Evolutionary conservation across 441 rosid genomes (phyloP).

Genomic region (Erysimum cheiri): DNA sequence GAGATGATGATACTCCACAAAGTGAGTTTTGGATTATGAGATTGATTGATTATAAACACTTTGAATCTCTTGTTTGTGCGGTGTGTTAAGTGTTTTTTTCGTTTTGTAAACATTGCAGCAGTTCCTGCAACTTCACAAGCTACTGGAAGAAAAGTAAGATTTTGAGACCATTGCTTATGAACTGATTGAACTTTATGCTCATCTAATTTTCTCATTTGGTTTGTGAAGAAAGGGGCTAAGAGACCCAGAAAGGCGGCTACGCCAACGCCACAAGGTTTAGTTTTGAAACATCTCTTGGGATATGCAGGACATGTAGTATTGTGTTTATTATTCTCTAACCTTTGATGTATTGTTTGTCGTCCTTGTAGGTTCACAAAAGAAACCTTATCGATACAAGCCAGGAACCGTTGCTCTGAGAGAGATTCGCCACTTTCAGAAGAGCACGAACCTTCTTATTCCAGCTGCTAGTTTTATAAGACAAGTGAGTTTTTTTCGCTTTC

Average conservation of each 20-base stretch:
- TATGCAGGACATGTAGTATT: conserved; percentile 9
- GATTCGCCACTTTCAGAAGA: conserved; percentile 68
- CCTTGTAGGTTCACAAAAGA: conserved; percentile 48
- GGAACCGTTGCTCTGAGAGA: conserved; percentile 79
- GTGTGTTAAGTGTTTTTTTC: not conserved
- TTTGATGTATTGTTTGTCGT: not conserved
- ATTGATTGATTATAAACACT: not conserved
- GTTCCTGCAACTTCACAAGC: conserved; percentile 44
- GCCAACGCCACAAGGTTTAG: conserved; percentile 55
- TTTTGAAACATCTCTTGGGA: not conserved
- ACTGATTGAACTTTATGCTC: not conserved
- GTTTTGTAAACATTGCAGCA: conserved; percentile 39
- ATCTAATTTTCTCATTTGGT: not conserved
- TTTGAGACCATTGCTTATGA: conserved; percentile 24
- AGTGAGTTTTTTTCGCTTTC: conserved; percentile 47
- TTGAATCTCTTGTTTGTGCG: not conserved
- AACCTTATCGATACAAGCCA: conserved; percentile 55
- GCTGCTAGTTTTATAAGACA: conserved; percentile 66
- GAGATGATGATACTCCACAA: conserved; percentile 16
- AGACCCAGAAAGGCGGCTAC: conserved; percentile 6
- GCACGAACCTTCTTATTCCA: conserved; percentile 57
- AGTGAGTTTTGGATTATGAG: conserved; percentile 16
- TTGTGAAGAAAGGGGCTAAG: conserved; percentile 44
- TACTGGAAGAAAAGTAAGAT: conserved; percentile 31
- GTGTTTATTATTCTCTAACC: not conserved